A percentile compares a stretch with the other conserved stretches of the same genome.
phyloP scores from a whole-genome alignment of 306 rosid species.

The Acacia crassicarpa region DNA sequence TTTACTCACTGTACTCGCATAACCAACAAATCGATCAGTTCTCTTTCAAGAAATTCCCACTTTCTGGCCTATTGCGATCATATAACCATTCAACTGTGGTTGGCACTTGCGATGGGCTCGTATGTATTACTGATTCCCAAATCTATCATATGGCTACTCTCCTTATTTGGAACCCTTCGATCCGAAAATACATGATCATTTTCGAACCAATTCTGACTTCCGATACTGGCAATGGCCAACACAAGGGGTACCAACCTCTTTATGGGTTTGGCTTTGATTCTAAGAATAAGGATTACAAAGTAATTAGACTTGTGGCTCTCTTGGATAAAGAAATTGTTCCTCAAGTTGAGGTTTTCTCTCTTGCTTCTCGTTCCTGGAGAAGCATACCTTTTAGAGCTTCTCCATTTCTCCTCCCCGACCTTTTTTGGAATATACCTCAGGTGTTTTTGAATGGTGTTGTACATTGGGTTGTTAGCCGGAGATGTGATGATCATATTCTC shows the following conservation, averaged over 20 bases:
- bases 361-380: too few relatives aligned
- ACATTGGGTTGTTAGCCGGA: too few relatives aligned
- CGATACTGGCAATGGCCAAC: too few relatives aligned
- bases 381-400: too few relatives aligned
- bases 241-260: background rate
- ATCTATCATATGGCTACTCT: background rate
- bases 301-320: too few relatives aligned
- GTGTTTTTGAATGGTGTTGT: too few relatives aligned
- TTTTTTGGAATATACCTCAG: too few relatives aligned
- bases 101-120: background rate
- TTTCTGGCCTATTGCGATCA: background rate
- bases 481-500: too few relatives aligned
- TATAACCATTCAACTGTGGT: background rate
- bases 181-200: background rate
- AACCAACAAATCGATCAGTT: background rate
- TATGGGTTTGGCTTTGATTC: background rate
- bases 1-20: background rate
- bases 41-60: background rate
- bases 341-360: too few relatives aligned
- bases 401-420: too few relatives aligned
- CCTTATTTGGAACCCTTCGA: background rate
- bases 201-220: background rate
- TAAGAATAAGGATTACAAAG: background rate
- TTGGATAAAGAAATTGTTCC: too few relatives aligned
- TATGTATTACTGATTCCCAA: background rate